phyloP scores from a whole-genome alignment of 305 asterid genomes.

The Solanum hybrid region DNA sequence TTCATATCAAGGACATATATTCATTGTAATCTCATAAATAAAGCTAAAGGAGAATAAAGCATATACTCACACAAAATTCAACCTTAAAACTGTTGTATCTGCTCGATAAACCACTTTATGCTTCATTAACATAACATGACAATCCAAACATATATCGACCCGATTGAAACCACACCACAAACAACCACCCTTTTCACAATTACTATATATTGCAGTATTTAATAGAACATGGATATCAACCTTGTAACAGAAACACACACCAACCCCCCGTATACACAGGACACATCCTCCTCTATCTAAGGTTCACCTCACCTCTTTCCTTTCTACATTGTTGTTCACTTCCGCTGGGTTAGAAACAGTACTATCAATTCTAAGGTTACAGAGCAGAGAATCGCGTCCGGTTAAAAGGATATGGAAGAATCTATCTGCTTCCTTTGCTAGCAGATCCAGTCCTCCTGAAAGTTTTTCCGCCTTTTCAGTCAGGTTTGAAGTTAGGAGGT shows the following conservation, averaged over 20 bases:
- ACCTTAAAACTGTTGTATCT: background rate
- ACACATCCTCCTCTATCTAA: background rate
- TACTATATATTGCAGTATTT: background rate
- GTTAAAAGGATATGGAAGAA: conserved; percentile 48
- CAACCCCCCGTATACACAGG: background rate
- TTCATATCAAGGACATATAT: background rate
- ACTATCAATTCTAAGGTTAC: conserved; percentile 48
- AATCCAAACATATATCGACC: background rate
- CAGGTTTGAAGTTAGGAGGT: conserved; percentile 19
- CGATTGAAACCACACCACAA: background rate
- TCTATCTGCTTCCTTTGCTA: conserved; percentile 43
- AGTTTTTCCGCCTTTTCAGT: conserved; percentile 22
- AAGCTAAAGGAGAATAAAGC: background rate
- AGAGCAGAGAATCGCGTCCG: conserved; percentile 56
- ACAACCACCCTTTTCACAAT: background rate
- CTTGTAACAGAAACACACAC: background rate
- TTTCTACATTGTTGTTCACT: conserved; percentile 7
- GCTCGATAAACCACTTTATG: background rate
- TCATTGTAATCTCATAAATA: background rate
- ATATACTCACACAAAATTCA: too few species aligned
- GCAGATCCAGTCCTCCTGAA: conserved; percentile 29
- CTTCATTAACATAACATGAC: background rate
- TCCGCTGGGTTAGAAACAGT: conserved; percentile 13
- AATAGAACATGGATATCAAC: background rate
- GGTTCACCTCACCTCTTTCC: conserved; percentile 33